Conservation (phyloP, 2,329 filamentous ascomycete species). For the Colletotrichum magnum region DNA sequence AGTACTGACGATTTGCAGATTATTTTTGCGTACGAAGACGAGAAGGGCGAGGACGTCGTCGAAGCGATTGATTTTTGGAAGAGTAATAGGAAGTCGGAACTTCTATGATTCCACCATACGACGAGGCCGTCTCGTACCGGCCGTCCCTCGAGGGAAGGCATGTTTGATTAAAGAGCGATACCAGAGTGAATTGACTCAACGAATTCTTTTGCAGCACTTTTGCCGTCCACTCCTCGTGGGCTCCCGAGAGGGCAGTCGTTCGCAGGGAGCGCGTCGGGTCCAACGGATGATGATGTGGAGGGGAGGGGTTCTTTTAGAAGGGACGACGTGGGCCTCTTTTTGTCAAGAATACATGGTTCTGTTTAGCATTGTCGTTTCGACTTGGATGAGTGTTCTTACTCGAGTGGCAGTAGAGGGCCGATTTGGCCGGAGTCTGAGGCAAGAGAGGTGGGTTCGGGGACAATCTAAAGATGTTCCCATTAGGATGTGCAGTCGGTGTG, state of each 20-base stretch:
- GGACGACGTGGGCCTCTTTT: slow-evolving; percentile 10
- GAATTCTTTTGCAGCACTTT: slow-evolving; percentile 30
- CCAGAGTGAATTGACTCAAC: slow-evolving; percentile 38
- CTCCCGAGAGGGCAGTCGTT: slow-evolving; percentile 13
- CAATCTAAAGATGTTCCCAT: slow-evolving; percentile 24
- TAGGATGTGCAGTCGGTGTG: neutral
- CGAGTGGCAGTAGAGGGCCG: slow-evolving; percentile 16
- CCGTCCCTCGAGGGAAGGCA: slow-evolving; percentile 24
- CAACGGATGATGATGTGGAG: slow-evolving; percentile 18
- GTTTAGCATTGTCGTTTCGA: slow-evolving; percentile 34
- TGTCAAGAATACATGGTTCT: slow-evolving; percentile 24
- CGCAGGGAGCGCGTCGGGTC: neutral
- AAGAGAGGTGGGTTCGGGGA: neutral
- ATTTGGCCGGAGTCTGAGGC: neutral
- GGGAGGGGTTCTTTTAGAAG: slow-evolving; percentile 19
- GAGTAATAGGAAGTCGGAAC: slow-evolving; percentile 68
- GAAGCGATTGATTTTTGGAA: slow-evolving; percentile 98
- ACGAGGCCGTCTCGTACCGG: slow-evolving; percentile 38
- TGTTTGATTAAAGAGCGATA: slow-evolving; percentile 41
- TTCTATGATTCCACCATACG: slow-evolving; percentile 43
- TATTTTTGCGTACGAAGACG: slow-evolving; percentile 97
- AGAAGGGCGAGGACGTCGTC: slow-evolving; percentile 92
- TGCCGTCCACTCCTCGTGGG: slow-evolving; percentile 1
- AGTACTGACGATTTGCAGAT: slow-evolving; percentile 72
- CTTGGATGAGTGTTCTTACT: slow-evolving; percentile 32